phyloP scores from a whole-genome alignment of 768 basidiomycete genomes.

The Roridomyces roridus region DNA sequence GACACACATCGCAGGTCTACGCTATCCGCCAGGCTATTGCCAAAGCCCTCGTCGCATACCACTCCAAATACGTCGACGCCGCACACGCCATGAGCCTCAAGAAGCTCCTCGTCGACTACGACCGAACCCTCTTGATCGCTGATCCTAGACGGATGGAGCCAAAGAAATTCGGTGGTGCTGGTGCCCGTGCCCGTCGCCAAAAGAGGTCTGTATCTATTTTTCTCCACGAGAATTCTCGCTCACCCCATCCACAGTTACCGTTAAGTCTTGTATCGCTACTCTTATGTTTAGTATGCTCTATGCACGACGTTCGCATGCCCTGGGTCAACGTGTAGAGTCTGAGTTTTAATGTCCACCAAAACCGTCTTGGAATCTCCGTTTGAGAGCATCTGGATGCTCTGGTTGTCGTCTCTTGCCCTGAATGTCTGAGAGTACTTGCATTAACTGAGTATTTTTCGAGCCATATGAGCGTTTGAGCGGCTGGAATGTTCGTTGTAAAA shows the following conservation, averaged over 20 bases:
- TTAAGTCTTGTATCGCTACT: constrained; percentile 52
- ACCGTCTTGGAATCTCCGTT: too few relatives aligned
- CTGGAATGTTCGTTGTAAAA: too few relatives aligned
- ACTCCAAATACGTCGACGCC: constrained; percentile 98
- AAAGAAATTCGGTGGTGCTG: constrained; percentile 98
- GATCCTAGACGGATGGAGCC: constrained; percentile 98
- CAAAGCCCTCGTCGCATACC: constrained; percentile 97
- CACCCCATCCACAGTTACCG: constrained; percentile 68
- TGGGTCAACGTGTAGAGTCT: too few relatives aligned
- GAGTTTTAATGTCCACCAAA: too few relatives aligned
- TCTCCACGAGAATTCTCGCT: neutral
- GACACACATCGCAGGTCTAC: constrained; percentile 98
- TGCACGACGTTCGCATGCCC: too few relatives aligned
- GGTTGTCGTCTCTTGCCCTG: too few relatives aligned
- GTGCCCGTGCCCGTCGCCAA: constrained; percentile 98
- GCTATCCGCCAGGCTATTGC: constrained; percentile 99
- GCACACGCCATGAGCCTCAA: constrained; percentile 97
- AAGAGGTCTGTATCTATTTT: constrained; percentile 73
- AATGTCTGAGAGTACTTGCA: too few relatives aligned
- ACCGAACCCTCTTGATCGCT: constrained; percentile 88
- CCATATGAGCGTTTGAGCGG: too few relatives aligned
- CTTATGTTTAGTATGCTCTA: too few relatives aligned
- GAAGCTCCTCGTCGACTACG: constrained; percentile 97
- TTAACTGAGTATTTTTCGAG: too few relatives aligned
- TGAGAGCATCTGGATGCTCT: too few relatives aligned